Conservation (phyloP, 192 early-diverging fungal species). For the Allomyces macrogynus region DNA sequence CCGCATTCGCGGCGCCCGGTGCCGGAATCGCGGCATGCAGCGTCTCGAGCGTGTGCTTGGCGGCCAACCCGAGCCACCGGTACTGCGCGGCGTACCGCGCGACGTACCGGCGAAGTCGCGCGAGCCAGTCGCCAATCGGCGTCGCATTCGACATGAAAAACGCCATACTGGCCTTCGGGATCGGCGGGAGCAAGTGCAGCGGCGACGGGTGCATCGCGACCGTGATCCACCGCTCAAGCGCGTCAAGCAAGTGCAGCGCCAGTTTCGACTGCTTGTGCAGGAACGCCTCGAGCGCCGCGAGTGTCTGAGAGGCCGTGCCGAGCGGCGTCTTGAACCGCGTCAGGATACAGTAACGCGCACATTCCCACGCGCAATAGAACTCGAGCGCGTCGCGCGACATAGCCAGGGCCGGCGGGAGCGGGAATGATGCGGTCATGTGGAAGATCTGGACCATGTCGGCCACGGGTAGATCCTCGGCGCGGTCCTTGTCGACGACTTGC, state of each 20-base stretch:
- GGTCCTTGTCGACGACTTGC: too few relatives aligned
- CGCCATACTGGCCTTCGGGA: neutral
- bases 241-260: neutral
- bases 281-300: neutral
- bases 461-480: too few relatives aligned
- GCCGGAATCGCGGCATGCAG: too few relatives aligned
- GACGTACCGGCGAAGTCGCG: neutral
- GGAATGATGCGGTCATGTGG: too few relatives aligned
- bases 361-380: neutral
- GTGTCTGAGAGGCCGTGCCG: neutral
- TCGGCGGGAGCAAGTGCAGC: neutral
- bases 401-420: too few relatives aligned
- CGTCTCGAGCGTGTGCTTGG: neutral
- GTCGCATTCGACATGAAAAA: neutral
- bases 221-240: neutral
- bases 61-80: neutral
- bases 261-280: neutral
- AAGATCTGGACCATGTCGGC: too few relatives aligned
- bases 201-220: neutral
- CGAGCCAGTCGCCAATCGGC: neutral
- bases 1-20: too few relatives aligned
- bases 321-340: neutral
- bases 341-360: neutral
- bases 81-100: neutral
- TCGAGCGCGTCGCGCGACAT: neutral